Percentiles rank a stretch among this genome's conserved stretches.
Conservation (phyloP, 768 basidiomycete genomes). For the Galerina marginata region DNA sequence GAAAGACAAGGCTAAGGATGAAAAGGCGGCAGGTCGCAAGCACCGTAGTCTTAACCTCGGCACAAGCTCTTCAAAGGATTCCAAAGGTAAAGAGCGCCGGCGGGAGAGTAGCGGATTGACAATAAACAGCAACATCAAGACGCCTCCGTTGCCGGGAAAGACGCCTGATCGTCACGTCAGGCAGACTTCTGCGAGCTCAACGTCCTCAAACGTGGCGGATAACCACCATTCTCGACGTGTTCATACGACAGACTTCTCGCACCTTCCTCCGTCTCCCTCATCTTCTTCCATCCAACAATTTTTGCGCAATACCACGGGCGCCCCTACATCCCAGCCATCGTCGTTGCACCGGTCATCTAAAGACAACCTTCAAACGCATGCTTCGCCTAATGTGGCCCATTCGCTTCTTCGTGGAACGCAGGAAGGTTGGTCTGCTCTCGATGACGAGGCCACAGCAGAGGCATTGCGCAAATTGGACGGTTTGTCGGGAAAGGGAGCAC, state of each 20-base stretch:
- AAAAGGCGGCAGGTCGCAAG: constrained; percentile 58
- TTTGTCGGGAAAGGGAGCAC: constrained; percentile 73
- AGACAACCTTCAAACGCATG: constrained; percentile 45
- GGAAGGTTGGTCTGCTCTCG: constrained; percentile 87
- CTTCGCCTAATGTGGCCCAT: constrained; percentile 76
- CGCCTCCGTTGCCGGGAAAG: constrained; percentile 33
- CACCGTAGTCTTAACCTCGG: constrained; percentile 75
- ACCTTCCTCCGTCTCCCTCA: constrained; percentile 89
- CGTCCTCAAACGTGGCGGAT: constrained; percentile 63
- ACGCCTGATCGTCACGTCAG: constrained; percentile 57
- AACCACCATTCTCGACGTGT: constrained; percentile 58
- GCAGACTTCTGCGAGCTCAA: constrained; percentile 73
- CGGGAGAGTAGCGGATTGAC: constrained; percentile 57
- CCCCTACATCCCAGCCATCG: constrained; percentile 44
- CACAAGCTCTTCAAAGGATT: constrained; percentile 41
- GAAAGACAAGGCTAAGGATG: constrained; percentile 58
- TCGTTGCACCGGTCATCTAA: constrained; percentile 48
- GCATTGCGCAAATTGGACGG: constrained; percentile 94
- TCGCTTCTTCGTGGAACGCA: constrained; percentile 86
- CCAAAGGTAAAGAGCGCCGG: constrained; percentile 57
- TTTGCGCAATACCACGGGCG: constrained; percentile 58
- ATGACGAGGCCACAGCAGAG: constrained; percentile 89
- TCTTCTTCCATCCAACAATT: constrained; percentile 90
- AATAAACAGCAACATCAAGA: constrained; percentile 43
- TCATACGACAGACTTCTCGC: constrained; percentile 82